phyloP scores from a whole-genome alignment of 805 yeast species.

The Kluyveromyces siamensis region DNA sequence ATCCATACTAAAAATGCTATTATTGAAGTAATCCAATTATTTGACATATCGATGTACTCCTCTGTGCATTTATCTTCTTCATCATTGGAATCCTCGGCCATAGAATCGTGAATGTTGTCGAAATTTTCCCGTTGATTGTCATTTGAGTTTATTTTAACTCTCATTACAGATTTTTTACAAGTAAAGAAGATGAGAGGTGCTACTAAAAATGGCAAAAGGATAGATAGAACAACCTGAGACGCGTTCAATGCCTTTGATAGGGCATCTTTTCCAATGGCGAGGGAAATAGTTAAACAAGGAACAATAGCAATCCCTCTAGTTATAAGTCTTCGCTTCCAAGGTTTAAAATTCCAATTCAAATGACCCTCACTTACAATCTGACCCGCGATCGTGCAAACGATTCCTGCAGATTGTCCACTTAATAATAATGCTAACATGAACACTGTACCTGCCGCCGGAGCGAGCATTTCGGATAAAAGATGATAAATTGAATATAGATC shows the following conservation, averaged over 20 bases:
- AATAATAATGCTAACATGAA: conserved; percentile 78
- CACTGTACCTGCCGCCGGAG: conserved; percentile 71
- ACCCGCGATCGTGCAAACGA: conserved; percentile 89
- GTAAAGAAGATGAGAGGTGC: conserved; percentile 85
- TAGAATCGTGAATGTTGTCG: conserved; percentile 2
- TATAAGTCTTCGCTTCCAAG: conserved; percentile 70
- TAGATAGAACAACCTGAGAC: conserved; percentile 78
- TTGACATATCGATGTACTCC: conserved; percentile 45
- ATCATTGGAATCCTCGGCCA: conserved; percentile 9
- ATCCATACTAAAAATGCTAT: conserved; percentile 57
- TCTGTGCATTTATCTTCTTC: conserved; percentile 9
- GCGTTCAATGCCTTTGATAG: conserved; percentile 64
- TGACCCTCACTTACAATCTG: conserved; percentile 91
- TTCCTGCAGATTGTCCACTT: conserved; percentile 87
- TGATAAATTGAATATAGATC: conserved; percentile 72
- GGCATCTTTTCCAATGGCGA: conserved; percentile 66
- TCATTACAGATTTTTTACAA: conserved; percentile 60
- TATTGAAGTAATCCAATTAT: conserved; percentile 47
- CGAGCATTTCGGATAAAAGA: conserved; percentile 48
- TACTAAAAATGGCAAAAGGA: conserved; percentile 72
- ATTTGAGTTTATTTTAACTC: conserved; percentile 31
- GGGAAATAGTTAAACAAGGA: conserved; percentile 70
- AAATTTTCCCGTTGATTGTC: conserved; percentile 8
- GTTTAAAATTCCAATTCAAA: conserved; percentile 67
- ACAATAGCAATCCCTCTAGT: conserved; percentile 73